Conservation (phyloP, 129 eudicot genomes). For the Arctium minus region DNA sequence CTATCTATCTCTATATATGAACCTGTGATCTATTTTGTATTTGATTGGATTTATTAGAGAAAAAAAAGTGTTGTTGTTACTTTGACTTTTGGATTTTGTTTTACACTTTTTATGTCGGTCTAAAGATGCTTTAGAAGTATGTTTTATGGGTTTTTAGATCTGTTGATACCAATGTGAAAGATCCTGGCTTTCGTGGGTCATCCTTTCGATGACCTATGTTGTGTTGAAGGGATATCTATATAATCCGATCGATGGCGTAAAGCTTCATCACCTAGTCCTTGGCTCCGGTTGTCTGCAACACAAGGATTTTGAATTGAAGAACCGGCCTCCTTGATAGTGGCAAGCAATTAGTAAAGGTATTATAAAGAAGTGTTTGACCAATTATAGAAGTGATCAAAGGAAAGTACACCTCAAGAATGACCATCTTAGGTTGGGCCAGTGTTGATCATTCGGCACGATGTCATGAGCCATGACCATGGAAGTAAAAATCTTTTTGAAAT, state of each 20-base stretch:
- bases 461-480: background rate
- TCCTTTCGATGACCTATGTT: too few species aligned
- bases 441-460: background rate
- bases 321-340: background rate
- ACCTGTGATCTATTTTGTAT: background rate
- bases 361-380: background rate
- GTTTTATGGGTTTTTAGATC: conserved; percentile 15
- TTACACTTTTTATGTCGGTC: background rate
- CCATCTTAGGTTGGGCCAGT: background rate
- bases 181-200: too few species aligned
- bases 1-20: background rate
- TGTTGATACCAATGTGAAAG: conserved; percentile 17
- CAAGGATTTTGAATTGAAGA: background rate
- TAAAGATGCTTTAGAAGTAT: conserved; percentile 3
- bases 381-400: background rate
- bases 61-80: background rate
- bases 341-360: background rate
- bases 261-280: background rate
- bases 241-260: too few species aligned
- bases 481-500: background rate
- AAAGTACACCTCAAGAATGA: background rate
- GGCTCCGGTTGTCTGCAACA: background rate
- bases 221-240: too few species aligned
- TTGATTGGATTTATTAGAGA: background rate
- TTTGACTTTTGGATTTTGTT: conserved; percentile 23